Conservation (phyloP, 192 early-diverging fungal genomes). For the Podila horticola region DNA sequence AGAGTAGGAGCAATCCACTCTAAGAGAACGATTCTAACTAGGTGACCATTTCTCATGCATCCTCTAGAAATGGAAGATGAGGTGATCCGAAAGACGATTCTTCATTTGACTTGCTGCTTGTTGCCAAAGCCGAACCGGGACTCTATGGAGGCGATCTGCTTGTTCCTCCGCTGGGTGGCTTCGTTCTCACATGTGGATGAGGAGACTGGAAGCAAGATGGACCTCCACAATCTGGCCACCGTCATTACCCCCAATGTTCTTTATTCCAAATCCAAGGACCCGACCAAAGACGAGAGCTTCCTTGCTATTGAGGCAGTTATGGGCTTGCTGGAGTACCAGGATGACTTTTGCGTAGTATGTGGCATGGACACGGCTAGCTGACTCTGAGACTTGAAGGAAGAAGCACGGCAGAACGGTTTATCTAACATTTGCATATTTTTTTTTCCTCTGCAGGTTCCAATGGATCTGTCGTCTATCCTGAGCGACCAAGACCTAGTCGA, state of each 20-base stretch:
- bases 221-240: conserved; percentile 89
- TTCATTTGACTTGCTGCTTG: conserved; percentile 86
- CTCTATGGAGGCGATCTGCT: conserved; percentile 89
- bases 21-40: background rate
- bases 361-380: background rate
- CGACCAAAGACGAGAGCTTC: conserved; percentile 77
- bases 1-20: too few relatives aligned
- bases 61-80: conserved; percentile 60
- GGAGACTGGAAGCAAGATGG: conserved; percentile 92
- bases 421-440: background rate
- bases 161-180: conserved; percentile 90
- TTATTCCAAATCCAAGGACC: conserved; percentile 86
- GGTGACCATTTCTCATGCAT: background rate
- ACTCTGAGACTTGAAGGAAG: too few relatives aligned
- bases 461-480: conserved; percentile 63
- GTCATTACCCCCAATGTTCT: conserved; percentile 96
- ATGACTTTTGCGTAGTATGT: conserved; percentile 73
- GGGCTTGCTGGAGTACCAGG: conserved; percentile 71
- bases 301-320: conserved; percentile 76
- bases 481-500: conserved; percentile 58
- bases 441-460: conserved; percentile 55
- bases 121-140: conserved; percentile 93
- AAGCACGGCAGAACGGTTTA: background rate
- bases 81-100: conserved; percentile 66
- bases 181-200: conserved; percentile 74